Base-by-base conservation (phyloP, 805 yeast genomes). In the Saturnispora ahearnii region DNA sequence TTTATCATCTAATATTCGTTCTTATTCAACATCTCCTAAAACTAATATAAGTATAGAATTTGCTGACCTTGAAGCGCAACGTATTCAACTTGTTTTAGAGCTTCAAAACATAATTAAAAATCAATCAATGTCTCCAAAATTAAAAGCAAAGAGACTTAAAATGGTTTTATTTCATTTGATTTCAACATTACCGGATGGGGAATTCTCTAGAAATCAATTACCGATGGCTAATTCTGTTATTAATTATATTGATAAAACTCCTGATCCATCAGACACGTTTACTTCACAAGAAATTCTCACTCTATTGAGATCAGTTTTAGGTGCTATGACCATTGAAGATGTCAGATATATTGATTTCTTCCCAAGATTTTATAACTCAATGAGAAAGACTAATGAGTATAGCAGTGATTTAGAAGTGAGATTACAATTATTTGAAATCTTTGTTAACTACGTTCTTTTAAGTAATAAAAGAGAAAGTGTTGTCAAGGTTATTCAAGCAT, bases 341-440 rank as follows among this genome's bases (percentile, higher is more conserved):
- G 67, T 64, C 6, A 54, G 51, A 24, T 51, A 56, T 44, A 37
- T 59, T 43, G 62, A 61, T 53, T 67, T 65, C 53, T 64, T 67
- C 44, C 71, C 71, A 4, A 50, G 63, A 21, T 63, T 66, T 46
- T 67, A 67, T 46, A 60, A 58, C 22, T 45, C 62, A 3, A 37
- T 67, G 45, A 53, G 68, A 52, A 57, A 57, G 10, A 59, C 64
- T 9, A 22, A 54, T 0, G 55, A 52, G n/a, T 66, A 62, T 42
- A 36, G 46, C 0, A 12, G 51, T 22, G 55, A 62, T 48, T 28
- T 31, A n/a, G 43, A 41, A 4, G 41, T 59, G 10, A 54, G 69
- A 44, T 47, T 66, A 48, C 60, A 64, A 36, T 51, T 67, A 4
- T 64, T 66, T 52, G 68, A 65, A 51, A 55, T 66, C 13, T 66